phyloP scores from a whole-genome alignment of 2,329 filamentous ascomycete genomes.

The Cladosporium austrohemisphaericum region DNA sequence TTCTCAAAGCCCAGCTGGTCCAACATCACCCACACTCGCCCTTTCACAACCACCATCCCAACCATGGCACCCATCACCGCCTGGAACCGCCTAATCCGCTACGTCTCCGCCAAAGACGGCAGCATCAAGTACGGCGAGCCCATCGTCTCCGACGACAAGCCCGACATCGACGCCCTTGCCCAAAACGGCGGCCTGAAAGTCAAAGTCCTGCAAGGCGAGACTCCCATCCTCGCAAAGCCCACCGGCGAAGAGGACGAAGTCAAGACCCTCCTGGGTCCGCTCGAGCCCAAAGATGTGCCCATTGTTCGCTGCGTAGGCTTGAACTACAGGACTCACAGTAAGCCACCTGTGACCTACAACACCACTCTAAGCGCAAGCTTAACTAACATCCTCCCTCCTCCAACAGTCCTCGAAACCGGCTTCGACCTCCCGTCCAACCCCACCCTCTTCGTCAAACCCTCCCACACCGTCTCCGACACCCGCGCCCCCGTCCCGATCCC shows the following conservation, averaged over 20 bases:
- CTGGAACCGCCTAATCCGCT: conserved; percentile 65
- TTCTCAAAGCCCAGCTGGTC: neutral
- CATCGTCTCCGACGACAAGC: conserved; percentile 41
- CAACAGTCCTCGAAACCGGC: conserved; percentile 45
- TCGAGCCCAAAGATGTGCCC: conserved; percentile 50
- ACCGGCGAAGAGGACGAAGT: conserved; percentile 55
- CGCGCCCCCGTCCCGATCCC: conserved; percentile 64
- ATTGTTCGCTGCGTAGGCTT: conserved; percentile 58
- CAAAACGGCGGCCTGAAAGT: conserved; percentile 48
- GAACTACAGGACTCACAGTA: conserved; percentile 56
- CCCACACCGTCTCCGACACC: conserved; percentile 62
- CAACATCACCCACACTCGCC: neutral
- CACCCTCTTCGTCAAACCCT: conserved; percentile 70
- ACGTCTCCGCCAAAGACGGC: conserved; percentile 60
- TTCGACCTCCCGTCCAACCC: conserved; percentile 68
- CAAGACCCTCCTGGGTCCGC: conserved; percentile 51
- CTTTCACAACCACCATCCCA: neutral
- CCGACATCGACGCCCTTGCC: conserved; percentile 31
- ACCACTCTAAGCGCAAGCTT: too few species aligned
- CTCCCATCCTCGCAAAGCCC: conserved; percentile 44
- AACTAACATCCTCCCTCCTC: neutral
- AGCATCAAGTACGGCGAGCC: conserved; percentile 70
- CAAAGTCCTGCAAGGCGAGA: conserved; percentile 48
- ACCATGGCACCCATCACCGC: conserved; percentile 19
- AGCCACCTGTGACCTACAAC: conserved; percentile 9